Percentiles rank a stretch among this genome's conserved stretches.
Evolutionary conservation across 1,139 yeast species (phyloP).

Genomic region (Magnusiomyces paraingens): DNA sequence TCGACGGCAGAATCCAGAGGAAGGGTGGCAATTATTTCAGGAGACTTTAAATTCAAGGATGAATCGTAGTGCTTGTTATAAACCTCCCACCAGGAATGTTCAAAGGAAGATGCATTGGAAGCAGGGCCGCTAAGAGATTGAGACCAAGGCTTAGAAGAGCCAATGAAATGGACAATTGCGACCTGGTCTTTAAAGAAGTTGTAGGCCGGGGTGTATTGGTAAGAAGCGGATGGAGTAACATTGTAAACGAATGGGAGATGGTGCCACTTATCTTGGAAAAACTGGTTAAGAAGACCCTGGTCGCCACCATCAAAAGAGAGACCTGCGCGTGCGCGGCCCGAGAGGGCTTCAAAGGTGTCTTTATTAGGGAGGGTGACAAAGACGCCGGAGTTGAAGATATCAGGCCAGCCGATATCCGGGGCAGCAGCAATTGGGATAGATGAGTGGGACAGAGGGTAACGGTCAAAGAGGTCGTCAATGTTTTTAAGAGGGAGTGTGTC

Average conservation of each 20-base stretch:
- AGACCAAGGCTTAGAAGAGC: conserved; percentile 77
- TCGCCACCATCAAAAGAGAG: conserved; percentile 90
- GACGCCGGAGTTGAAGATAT: conserved; percentile 86
- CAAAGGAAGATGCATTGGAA: conserved; percentile 13
- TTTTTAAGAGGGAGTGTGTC: conserved; percentile 64
- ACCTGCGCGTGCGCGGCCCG: conserved; percentile 31
- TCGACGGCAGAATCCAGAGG: background rate
- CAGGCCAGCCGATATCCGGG: conserved; percentile 97
- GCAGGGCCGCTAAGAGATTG: conserved; percentile 16
- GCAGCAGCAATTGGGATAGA: conserved; percentile 44
- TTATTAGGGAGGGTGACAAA: conserved; percentile 58
- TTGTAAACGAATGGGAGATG: conserved; percentile 76
- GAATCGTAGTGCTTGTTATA: conserved; percentile 37
- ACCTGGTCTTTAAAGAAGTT: conserved; percentile 50
- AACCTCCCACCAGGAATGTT: conserved; percentile 41
- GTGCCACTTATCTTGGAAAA: conserved; percentile 58
- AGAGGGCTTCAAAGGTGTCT: conserved; percentile 41
- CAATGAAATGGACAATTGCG: conserved; percentile 73
- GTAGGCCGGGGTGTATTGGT: conserved; percentile 77
- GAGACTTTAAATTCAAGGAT: conserved; percentile 9
- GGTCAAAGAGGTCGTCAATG: conserved; percentile 39
- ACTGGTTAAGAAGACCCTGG: conserved; percentile 85
- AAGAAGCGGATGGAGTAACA: conserved; percentile 76
- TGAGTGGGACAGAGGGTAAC: conserved; percentile 17
- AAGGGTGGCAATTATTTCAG: background rate